Conservation (phyloP, 495 filamentous ascomycete genomes). For the Podospora fimiseda region DNA sequence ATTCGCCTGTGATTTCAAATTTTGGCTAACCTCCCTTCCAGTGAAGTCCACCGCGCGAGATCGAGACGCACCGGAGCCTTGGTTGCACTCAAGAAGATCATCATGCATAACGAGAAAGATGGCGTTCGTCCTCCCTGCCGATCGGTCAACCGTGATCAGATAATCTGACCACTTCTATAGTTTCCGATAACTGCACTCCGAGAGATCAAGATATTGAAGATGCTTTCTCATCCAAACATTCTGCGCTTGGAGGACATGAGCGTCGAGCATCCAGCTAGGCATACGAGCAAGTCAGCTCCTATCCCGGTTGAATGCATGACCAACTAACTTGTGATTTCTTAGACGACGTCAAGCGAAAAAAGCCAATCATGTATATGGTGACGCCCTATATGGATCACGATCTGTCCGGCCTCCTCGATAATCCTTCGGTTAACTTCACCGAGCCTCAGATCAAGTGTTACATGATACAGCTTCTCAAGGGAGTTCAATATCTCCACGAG, state of each 20-base stretch:
- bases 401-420: constrained; percentile 90
- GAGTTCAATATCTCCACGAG: constrained; percentile 81
- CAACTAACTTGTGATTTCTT: constrained; percentile 7
- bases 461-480: constrained; percentile 87
- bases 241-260: constrained; percentile 92
- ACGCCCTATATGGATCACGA: constrained; percentile 99
- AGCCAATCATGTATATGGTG: constrained; percentile 95
- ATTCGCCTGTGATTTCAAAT: background rate
- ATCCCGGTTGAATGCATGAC: background rate
- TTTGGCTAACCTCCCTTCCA: constrained; percentile 26
- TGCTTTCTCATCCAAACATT: constrained; percentile 84
- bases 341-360: constrained; percentile 66
- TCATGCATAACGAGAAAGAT: constrained; percentile 82
- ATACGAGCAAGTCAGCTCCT: constrained; percentile 45
- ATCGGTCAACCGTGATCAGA: background rate
- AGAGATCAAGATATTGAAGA: constrained; percentile 94
- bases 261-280: constrained; percentile 63
- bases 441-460: constrained; percentile 97
- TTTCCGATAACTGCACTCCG: constrained; percentile 75
- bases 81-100: constrained; percentile 91
- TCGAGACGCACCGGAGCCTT: constrained; percentile 64
- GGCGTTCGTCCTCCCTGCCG: constrained; percentile 46
- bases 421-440: constrained; percentile 78
- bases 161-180: constrained; percentile 22
- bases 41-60: constrained; percentile 86